These are phyloP conservation scores for Podaxis pistillaris DNA, from an alignment of 768 basidiomycete species.

Conservation along the genomic window DNA sequence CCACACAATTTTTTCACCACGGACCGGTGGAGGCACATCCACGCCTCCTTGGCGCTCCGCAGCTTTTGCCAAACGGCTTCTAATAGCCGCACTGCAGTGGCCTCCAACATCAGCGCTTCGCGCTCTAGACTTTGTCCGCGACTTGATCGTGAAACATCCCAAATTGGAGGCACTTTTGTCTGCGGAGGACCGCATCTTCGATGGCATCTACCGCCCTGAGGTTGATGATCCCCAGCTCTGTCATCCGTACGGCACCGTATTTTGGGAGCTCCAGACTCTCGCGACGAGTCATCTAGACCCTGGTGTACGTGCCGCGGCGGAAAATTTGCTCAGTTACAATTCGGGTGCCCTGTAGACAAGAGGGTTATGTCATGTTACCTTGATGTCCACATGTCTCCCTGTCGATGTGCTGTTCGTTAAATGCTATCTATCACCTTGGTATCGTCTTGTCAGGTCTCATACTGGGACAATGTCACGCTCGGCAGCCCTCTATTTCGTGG, in stretches of 20 bases:
- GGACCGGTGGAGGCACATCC: slow-evolving; percentile 44
- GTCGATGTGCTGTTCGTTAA: not conserved
- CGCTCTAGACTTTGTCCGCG: slow-evolving; percentile 70
- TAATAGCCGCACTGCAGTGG: slow-evolving; percentile 80
- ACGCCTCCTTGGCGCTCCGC: slow-evolving; percentile 76
- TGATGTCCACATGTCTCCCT: not conserved
- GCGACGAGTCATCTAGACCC: slow-evolving; percentile 61
- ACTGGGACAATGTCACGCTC: not conserved
- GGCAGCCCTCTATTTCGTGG: not conserved
- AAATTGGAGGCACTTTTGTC: slow-evolving; percentile 82
- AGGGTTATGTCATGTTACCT: slow-evolving; percentile 15
- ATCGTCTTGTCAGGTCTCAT: not conserved
- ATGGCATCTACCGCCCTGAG: slow-evolving; percentile 84
- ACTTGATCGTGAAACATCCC: slow-evolving; percentile 72
- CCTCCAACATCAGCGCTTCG: slow-evolving; percentile 63
- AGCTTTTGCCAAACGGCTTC: slow-evolving; percentile 92
- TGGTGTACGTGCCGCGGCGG: slow-evolving; percentile 66
- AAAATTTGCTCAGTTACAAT: slow-evolving; percentile 47
- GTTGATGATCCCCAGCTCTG: slow-evolving; percentile 87
- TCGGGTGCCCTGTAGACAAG: slow-evolving; percentile 28
- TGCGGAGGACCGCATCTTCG: slow-evolving; percentile 80
- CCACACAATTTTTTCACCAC: slow-evolving; percentile 76
- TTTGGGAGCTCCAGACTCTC: slow-evolving; percentile 81
- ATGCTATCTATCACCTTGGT: slow-evolving; percentile 1
- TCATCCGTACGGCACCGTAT: slow-evolving; percentile 79